These are phyloP conservation scores for Prunus dulcis DNA, from an alignment of 306 rosid genomes.

Conservation along the genomic window DNA sequence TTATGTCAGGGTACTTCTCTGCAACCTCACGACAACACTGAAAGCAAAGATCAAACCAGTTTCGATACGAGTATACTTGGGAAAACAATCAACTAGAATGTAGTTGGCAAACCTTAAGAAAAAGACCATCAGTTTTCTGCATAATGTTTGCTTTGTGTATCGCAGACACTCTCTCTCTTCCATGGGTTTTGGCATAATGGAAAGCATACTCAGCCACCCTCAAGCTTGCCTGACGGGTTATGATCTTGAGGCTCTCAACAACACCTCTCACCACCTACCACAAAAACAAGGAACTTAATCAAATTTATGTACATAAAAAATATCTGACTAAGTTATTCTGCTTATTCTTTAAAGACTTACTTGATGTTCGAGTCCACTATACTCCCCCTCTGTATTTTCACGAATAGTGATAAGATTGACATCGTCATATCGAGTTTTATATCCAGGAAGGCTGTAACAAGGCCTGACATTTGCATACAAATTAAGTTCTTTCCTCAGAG, in stretches of 20 bases:
- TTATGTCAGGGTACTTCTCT: slow-evolving; percentile 93
- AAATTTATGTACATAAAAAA: slow-evolving; percentile 19
- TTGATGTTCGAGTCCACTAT: slow-evolving; percentile 99
- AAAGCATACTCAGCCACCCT: slow-evolving; percentile 99
- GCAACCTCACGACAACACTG: slow-evolving; percentile 99
- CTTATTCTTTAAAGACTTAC: slow-evolving; percentile 36
- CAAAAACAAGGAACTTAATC: slow-evolving; percentile 20
- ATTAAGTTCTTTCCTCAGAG: slow-evolving; percentile 92
- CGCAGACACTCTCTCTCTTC: slow-evolving; percentile 95
- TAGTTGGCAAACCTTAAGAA: slow-evolving; percentile 45
- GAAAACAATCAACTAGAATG: slow-evolving; percentile 3
- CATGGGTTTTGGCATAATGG: slow-evolving; percentile 91
- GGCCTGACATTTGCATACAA: slow-evolving; percentile 97
- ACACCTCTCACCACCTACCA: slow-evolving; percentile 97
- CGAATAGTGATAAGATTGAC: slow-evolving; percentile 93
- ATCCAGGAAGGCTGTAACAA: slow-evolving; percentile 91
- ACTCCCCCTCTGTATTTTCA: slow-evolving; percentile 97
- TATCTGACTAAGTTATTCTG: background rate
- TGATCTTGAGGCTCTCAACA: slow-evolving; percentile 96
- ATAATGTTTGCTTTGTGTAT: slow-evolving; percentile 98
- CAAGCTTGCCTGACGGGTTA: slow-evolving; percentile 96
- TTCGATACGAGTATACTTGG: slow-evolving; percentile 12
- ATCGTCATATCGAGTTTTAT: slow-evolving; percentile 87
- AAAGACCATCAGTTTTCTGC: slow-evolving; percentile 99
- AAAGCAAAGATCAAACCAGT: slow-evolving; percentile 22